These are phyloP conservation scores for Exophiala sideris DNA, from an alignment of 2,329 filamentous ascomycete genomes.

Conservation along the genomic window DNA sequence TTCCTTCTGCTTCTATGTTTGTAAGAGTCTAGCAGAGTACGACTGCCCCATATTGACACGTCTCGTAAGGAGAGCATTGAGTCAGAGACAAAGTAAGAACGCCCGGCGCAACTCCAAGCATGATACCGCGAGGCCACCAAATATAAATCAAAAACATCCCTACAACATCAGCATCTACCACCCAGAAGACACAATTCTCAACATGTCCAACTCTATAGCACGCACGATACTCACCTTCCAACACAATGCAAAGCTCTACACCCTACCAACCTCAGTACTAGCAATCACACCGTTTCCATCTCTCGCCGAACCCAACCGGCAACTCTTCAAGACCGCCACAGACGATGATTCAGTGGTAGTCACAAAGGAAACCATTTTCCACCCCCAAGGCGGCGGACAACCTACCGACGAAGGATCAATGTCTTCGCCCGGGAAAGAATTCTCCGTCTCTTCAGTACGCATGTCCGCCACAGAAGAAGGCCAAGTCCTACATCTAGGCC, in stretches of 20 bases:
- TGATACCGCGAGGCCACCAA: neutral
- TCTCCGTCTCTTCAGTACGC: constrained; percentile 58
- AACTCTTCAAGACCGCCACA: constrained; percentile 57
- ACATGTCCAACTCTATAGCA: constrained; percentile 12
- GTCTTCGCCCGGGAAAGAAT: constrained; percentile 31
- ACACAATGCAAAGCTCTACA: constrained; percentile 22
- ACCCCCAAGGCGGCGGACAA: constrained; percentile 72
- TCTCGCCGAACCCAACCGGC: constrained; percentile 51
- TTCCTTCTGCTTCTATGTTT: neutral
- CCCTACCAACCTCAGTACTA: constrained; percentile 27
- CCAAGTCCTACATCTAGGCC: constrained; percentile 64
- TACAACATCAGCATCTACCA: neutral
- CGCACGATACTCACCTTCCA: constrained; percentile 20
- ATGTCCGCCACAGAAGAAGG: constrained; percentile 50
- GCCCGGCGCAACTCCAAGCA: neutral
- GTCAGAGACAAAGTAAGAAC: neutral
- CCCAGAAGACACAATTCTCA: neutral
- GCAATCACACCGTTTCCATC: constrained; percentile 49
- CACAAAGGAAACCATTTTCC: constrained; percentile 67
- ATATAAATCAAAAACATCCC: neutral
- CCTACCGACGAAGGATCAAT: constrained; percentile 66
- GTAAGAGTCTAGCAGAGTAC: neutral
- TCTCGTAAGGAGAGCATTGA: too few species aligned
- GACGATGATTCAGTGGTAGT: constrained; percentile 56
- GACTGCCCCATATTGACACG: too few species aligned